Evolutionary conservation across 371 early-diverging fungal genomes (phyloP), one percentile per base, ranked within the genome.

Genomic region (Actinomucor elegans): DNA sequence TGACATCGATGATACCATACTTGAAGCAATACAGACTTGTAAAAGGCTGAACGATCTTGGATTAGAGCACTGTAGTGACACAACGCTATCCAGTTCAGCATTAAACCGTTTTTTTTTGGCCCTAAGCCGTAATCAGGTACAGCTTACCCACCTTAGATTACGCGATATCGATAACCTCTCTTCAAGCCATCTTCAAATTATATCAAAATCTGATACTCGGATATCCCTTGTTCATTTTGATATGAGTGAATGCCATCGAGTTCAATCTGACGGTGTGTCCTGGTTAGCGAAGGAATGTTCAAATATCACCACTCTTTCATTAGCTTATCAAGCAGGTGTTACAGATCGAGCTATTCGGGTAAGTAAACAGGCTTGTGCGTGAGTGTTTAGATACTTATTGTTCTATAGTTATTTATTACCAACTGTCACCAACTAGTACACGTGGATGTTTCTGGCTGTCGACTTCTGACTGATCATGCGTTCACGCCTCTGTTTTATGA

Each of bases 311-410:
- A 57, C 62, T 0, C 47, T 75, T 20, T 36, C 52, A 2, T 47
- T 75, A 35, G 72, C 66, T 17, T 71, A 71, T 54, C 75, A 75
- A 36, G 45, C 58, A 14, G 65, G 61, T 29, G 72, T 72, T 8
- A 69, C 72, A 5, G 61, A 75, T 50, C 38, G 43, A 32, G 63
- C 62, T n/a, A 56, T 75, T 23, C 67, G 67, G 62, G 66, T 63
- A 61, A 53, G 29, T 24, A 20, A 36, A 50, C n/a, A n/a, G n/a
- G n/a, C n/a, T n/a, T n/a, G n/a, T n/a, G n/a, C n/a, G n/a, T n/a
- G n/a, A n/a, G n/a, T n/a, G n/a, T 15, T 34, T 27, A 38, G 26
- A 33, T 23, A 21, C 31, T 5, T 52, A 37, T 23, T n/a, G 27
- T 11, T 21, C 1, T 24, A 26, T 43, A 62, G 63, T 36, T 59